Base-by-base conservation (phyloP, 139 green algal genomes). In the Coelastrella sp. region DNA sequence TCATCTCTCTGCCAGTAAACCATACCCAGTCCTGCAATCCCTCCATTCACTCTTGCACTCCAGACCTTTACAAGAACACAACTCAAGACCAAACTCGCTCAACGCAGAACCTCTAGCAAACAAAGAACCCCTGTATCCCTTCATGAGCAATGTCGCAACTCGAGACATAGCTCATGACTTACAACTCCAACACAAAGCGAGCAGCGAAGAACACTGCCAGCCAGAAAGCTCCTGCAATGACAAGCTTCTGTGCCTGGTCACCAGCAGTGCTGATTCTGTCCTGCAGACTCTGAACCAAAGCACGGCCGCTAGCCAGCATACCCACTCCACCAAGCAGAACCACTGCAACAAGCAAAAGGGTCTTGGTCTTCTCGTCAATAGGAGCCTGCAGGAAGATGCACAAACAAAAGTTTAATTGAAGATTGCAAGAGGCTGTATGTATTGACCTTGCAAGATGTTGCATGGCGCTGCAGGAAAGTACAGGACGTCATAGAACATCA, bases 191-290 rank as follows among this genome's bases (percentile, higher is more conserved):
- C 63, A 95, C 86, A 25, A 89, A 89, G 41, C 88, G 85, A 11
- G 87, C 92, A 23, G 88, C 92, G 19, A 92, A 50, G 57, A 94
- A 93, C 15, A 94, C 89, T 2, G 37, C 83, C 32, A 91, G 64
- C 91, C 89, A 93, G 80, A 95, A 95, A 32, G 84, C 86, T 15
- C 79, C 89, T 34, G 91, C 63, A n/a, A 88, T 88, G 35, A 57
- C 91, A 1, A 92, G 79, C 74, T 89, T 86, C 13, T 50, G 50
- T 40, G 79, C 82, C 37, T 67, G 69, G 75, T 63, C 83, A 38
- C 69, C 87, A 50, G 78, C 69, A 23, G 27, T 38, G 50, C 64
- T 84, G 5, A 91, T 41, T 2, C 88, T 25, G 67, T 79, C 50
- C 68, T 83, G 67, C 27, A 73, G 66, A 74, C 59, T 83, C 1